Base-by-base conservation (phyloP, 768 basidiomycete species). In the Leccinellum luteum region DNA sequence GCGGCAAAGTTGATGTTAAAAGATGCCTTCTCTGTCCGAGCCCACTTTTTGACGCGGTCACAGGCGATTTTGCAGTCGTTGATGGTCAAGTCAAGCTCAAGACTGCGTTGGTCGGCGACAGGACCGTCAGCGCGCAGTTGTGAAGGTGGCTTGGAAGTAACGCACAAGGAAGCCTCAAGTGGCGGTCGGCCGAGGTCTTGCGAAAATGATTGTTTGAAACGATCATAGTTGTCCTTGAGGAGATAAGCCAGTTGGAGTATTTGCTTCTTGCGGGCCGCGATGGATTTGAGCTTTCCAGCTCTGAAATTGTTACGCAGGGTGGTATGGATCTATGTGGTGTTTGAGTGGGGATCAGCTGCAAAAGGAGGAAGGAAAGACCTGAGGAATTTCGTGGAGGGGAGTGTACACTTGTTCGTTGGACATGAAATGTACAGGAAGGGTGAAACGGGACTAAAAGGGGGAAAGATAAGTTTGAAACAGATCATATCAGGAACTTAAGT, bases 191-290 rank as follows among this genome's bases (percentile, higher is more conserved):
- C 85, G 14, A 94, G 73, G 66, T 94, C 92, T 6, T 69, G 59
- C 1, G 71, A 69, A 58, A 92, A 69, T 0, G 92, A 79, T 19
- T 82, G 77, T 45, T 82, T 78, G 64, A 92, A 82, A 15, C 75
- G 80, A 32, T 80, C 73, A 19, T 74, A 64, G 67, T 94, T 92
- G 71, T 94, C 91, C 68, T 89, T 79, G 65, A 92, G 34, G 62
- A 90, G 73, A 68, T 90, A 89, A 7, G 80, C 85, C 12, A 94
- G 79, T 65, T 86, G 82, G n/a, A 86, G 78, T 27, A 94, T 78
- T 73, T 92, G 90, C 45, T 84, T 80, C 72, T 85, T 91, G 64
- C 92, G 79, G 65, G 80, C 90, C 12, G 78, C 78, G 55, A 92
- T 76, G n/a, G 82, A 73, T 65, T 76, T 85, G 48, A 84, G 81